Evolutionary conservation across 2,329 filamentous ascomycete species (phyloP).

Genomic region (Ceratocystis papillata): DNA sequence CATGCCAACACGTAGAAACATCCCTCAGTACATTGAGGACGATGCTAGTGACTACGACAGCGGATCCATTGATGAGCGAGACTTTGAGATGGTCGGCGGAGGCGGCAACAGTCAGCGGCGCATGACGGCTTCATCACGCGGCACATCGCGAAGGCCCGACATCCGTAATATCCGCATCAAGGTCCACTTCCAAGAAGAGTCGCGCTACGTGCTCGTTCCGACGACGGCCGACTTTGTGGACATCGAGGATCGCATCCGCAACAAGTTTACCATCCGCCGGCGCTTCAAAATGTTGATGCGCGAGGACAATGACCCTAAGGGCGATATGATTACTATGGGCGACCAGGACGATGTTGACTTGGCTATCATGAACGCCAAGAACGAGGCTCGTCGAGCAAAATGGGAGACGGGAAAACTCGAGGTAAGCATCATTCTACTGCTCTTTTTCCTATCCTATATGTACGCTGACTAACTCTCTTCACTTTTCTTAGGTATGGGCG

Average conservation of each 20-base stretch:
- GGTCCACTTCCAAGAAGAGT: constrained; percentile 76
- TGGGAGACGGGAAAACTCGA: constrained; percentile 88
- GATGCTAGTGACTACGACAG: constrained; percentile 62
- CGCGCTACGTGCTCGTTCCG: constrained; percentile 81
- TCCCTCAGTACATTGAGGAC: constrained; percentile 56
- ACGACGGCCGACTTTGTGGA: constrained; percentile 62
- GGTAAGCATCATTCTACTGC: constrained; percentile 45
- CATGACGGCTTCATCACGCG: constrained; percentile 37
- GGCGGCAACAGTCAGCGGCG: constrained; percentile 36
- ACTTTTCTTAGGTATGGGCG: constrained; percentile 38
- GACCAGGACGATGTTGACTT: constrained; percentile 95
- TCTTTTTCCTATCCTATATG: constrained; percentile 4
- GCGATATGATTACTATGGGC: constrained; percentile 93
- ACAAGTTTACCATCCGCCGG: constrained; percentile 71
- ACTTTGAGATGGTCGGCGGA: constrained; percentile 62
- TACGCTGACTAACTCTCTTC: constrained; percentile 27
- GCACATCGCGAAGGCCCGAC: constrained; percentile 51
- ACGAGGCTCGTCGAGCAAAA: constrained; percentile 58
- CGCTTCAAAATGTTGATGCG: constrained; percentile 81
- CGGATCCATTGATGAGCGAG: constrained; percentile 59
- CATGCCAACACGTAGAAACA: constrained; percentile 36
- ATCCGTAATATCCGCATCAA: constrained; percentile 78
- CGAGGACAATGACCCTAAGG: constrained; percentile 64
- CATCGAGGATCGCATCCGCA: constrained; percentile 65
- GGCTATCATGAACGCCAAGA: constrained; percentile 60